These are phyloP conservation scores for Elongisporangium prolatum DNA, from an alignment of 352 stramenopile genomes.

Conservation along the genomic window DNA sequence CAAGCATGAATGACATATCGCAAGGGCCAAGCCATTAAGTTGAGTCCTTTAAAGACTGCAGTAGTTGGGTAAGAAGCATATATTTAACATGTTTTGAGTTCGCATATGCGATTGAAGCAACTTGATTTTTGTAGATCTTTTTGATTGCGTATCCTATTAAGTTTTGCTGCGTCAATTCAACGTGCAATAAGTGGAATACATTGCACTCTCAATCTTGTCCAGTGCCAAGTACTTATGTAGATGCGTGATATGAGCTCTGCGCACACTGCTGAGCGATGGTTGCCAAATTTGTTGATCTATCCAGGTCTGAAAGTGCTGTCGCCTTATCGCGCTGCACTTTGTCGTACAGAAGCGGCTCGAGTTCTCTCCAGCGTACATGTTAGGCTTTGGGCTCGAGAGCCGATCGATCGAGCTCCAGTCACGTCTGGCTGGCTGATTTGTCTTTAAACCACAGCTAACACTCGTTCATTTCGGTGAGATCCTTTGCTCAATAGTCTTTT, in stretches of 20 bases:
- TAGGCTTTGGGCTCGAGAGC: constrained; percentile 40
- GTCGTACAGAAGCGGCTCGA: constrained; percentile 14
- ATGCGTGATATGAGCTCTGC: background rate
- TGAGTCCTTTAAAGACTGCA: too few species aligned
- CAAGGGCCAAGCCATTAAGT: too few species aligned
- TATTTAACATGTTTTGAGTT: too few species aligned
- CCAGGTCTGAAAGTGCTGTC: background rate
- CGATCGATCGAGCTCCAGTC: constrained; percentile 15
- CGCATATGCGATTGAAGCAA: too few species aligned
- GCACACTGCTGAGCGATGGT: background rate
- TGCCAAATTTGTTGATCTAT: background rate
- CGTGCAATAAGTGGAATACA: too few species aligned
- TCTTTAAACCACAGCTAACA: constrained; percentile 22
- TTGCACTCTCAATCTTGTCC: too few species aligned
- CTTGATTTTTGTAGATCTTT: too few species aligned
- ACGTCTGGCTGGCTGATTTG: constrained; percentile 19
- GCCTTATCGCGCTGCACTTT: constrained; percentile 3
- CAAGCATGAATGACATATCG: too few species aligned
- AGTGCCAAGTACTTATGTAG: constrained; percentile 6
- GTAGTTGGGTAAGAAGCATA: too few species aligned
- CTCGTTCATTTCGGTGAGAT: constrained; percentile 24
- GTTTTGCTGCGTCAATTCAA: too few species aligned
- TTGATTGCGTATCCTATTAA: too few species aligned
- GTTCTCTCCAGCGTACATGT: constrained; percentile 18
- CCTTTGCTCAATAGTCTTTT: too few species aligned